These are phyloP conservation scores for Saccharomyces pastorianus DNA, from an alignment of 1,139 yeast species.

Conservation along the genomic window DNA sequence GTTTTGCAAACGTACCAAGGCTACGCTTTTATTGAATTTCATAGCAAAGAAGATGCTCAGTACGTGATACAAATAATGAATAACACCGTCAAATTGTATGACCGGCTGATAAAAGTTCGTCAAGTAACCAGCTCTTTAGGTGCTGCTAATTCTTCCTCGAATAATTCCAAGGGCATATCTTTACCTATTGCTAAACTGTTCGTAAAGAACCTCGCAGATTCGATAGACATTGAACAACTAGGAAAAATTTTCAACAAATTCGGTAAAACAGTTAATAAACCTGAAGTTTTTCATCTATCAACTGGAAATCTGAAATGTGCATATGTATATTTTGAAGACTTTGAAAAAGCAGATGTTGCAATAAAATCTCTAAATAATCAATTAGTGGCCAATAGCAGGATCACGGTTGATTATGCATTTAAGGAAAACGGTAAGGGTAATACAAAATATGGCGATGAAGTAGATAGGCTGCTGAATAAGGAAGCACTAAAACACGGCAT, in stretches of 20 bases:
- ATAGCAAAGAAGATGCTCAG: slow-evolving; percentile 54
- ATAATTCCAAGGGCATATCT: background rate
- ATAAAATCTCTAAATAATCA: slow-evolving; percentile 62
- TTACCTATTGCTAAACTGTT: slow-evolving; percentile 74
- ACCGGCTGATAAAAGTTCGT: slow-evolving; percentile 55
- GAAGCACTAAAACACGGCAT: slow-evolving; percentile 44
- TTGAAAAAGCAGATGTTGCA: slow-evolving; percentile 66
- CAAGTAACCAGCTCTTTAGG: slow-evolving; percentile 21
- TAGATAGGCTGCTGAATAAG: slow-evolving; percentile 65
- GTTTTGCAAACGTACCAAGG: slow-evolving; percentile 70
- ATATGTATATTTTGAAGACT: slow-evolving; percentile 51
- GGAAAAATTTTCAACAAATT: slow-evolving; percentile 57
- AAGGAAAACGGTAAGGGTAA: slow-evolving; percentile 52
- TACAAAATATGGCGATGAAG: slow-evolving; percentile 64
- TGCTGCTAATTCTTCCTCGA: slow-evolving; percentile 10
- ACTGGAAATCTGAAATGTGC: slow-evolving; percentile 53
- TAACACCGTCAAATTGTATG: slow-evolving; percentile 47
- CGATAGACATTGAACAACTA: slow-evolving; percentile 57
- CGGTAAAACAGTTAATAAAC: slow-evolving; percentile 49
- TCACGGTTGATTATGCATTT: slow-evolving; percentile 62
- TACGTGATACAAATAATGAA: slow-evolving; percentile 58
- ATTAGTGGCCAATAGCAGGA: slow-evolving; percentile 57
- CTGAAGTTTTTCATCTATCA: slow-evolving; percentile 47
- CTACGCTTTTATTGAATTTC: slow-evolving; percentile 78
- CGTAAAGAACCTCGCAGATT: slow-evolving; percentile 61